Conservation (phyloP, 164 flowering plant genomes). For the Paratinospora sagittata region DNA sequence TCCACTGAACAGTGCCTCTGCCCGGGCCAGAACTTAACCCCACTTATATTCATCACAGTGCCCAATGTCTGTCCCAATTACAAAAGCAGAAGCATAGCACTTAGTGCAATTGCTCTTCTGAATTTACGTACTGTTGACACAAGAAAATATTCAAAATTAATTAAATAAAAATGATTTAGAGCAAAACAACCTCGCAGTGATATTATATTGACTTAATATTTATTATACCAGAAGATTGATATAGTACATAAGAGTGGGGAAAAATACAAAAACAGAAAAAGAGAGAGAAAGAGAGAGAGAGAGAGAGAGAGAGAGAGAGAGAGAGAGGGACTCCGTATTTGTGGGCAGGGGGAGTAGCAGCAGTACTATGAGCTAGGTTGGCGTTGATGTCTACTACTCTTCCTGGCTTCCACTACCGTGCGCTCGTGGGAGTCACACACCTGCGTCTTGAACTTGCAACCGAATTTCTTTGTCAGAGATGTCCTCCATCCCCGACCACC, state of each 20-base stretch:
- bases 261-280: neutral
- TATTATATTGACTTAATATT: no score
- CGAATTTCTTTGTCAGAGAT: constrained; percentile 49
- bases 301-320: no score
- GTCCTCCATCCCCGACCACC: constrained; percentile 34
- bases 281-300: no score
- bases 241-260: neutral
- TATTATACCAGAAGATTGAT: neutral
- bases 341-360: neutral
- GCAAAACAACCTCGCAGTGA: neutral
- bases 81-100: neutral
- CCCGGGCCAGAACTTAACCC: no score
- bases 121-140: neutral
- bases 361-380: neutral
- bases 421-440: constrained; percentile 91
- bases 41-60: neutral
- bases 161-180: neutral
- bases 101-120: neutral
- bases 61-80: neutral
- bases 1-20: no score
- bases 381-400: constrained; percentile 17
- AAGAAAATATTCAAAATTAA: neutral
- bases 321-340: no score
- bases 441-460: constrained; percentile 93
- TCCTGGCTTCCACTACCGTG: constrained; percentile 46